phyloP scores from a whole-genome alignment of 345 rosid genomes.

The Cardamine occulta region DNA sequence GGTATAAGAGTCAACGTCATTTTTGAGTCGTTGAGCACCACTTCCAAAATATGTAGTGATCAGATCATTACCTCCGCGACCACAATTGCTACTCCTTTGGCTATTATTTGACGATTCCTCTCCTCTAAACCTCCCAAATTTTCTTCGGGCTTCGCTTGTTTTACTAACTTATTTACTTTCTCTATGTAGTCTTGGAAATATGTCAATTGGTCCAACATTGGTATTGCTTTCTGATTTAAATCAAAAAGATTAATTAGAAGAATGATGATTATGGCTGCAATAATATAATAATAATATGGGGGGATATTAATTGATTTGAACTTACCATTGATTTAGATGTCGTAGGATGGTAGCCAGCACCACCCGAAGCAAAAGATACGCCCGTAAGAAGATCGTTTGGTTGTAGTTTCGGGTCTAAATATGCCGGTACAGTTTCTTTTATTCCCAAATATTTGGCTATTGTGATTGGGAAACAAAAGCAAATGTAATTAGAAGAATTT shows the following conservation, averaged over 20 bases:
- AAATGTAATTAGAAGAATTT: neutral
- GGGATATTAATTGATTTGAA: neutral
- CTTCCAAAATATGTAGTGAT: slow-evolving; percentile 36
- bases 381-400: slow-evolving; percentile 62
- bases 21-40: slow-evolving; percentile 17
- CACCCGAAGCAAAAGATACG: slow-evolving; percentile 72
- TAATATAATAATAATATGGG: no score
- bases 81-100: slow-evolving; percentile 42
- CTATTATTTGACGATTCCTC: slow-evolving; percentile 12
- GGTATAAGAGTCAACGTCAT: slow-evolving; percentile 22
- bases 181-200: slow-evolving; percentile 46
- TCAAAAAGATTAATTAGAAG: neutral
- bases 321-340: slow-evolving; percentile 55
- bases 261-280: no score
- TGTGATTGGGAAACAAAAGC: neutral
- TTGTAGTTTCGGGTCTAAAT: slow-evolving; percentile 52
- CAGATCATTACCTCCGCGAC: slow-evolving; percentile 47
- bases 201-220: slow-evolving; percentile 47
- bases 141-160: slow-evolving; percentile 35
- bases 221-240: slow-evolving; percentile 37
- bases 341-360: slow-evolving; percentile 59
- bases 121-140: slow-evolving; percentile 24
- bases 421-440: slow-evolving; percentile 57
- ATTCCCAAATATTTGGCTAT: slow-evolving; percentile 66
- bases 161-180: slow-evolving; percentile 38